Percentiles rank a stretch among this genome's conserved stretches.
phyloP scores from a whole-genome alignment of 495 filamentous ascomycete species.

The Niebla homalea region DNA sequence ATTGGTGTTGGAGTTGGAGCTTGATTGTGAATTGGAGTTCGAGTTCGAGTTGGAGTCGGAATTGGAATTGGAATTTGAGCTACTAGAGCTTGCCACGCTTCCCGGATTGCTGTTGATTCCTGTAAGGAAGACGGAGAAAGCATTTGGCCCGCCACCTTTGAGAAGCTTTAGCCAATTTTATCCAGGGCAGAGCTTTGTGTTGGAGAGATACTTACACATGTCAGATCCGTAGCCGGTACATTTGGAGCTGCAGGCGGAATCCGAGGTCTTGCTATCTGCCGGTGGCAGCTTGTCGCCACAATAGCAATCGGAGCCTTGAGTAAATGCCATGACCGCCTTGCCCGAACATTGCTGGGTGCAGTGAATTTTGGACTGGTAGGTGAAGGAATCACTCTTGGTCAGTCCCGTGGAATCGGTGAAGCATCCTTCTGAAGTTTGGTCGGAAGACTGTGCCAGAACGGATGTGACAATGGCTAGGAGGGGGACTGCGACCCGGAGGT shows the following conservation, averaged over 20 bases:
- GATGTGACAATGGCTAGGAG: constrained; percentile 13
- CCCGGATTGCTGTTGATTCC: constrained; percentile 22
- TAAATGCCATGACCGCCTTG: constrained; percentile 31
- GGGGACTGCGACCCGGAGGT: constrained; percentile 1
- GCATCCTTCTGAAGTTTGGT: constrained; percentile 23
- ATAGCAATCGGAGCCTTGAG: constrained; percentile 29
- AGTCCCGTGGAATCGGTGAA: constrained; percentile 22
- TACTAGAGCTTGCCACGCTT: constrained; percentile 6
- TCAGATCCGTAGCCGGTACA: constrained; percentile 33
- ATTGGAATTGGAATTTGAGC: constrained; percentile 12
- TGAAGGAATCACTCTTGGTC: constrained; percentile 26
- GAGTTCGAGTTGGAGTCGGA: constrained; percentile 3
- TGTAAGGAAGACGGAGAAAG: constrained; percentile 35
- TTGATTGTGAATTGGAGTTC: constrained; percentile 6
- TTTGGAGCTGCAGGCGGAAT: constrained; percentile 23
- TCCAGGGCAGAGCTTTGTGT: too few species aligned
- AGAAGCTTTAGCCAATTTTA: neutral
- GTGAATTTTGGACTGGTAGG: constrained; percentile 37
- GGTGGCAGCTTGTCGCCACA: constrained; percentile 35
- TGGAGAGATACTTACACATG: constrained; percentile 31
- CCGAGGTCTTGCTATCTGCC: constrained; percentile 25
- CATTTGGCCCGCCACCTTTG: constrained; percentile 31
- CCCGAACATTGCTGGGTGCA: constrained; percentile 30
- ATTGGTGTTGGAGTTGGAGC: constrained; percentile 8
- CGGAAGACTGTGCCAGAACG: constrained; percentile 21